Conservation (phyloP, 495 filamentous ascomycete species). For the Penicillium parvum region DNA sequence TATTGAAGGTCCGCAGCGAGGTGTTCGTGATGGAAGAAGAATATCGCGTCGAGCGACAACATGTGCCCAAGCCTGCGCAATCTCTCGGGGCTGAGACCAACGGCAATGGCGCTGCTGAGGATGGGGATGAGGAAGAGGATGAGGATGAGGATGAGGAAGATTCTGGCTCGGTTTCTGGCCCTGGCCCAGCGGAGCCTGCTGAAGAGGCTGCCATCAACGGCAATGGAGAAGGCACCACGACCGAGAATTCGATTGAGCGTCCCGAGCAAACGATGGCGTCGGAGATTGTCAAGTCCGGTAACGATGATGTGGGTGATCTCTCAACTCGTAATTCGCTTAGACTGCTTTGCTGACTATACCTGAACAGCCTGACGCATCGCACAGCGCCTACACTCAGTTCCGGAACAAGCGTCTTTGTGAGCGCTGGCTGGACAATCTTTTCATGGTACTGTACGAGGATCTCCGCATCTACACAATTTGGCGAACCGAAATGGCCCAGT, state of each 20-base stretch:
- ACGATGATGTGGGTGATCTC: constrained; percentile 63
- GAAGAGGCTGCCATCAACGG: constrained; percentile 27
- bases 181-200: constrained; percentile 24
- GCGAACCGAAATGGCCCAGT: constrained; percentile 95
- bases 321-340: not conserved
- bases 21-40: constrained; percentile 99
- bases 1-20: constrained; percentile 86
- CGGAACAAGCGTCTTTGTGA: constrained; percentile 97
- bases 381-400: constrained; percentile 60
- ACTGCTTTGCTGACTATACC: constrained; percentile 9
- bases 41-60: constrained; percentile 85
- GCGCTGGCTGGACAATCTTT: constrained; percentile 95
- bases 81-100: constrained; percentile 47
- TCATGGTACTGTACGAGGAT: constrained; percentile 99
- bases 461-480: constrained; percentile 98
- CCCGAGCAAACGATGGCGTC: constrained; percentile 79
- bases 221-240: constrained; percentile 34
- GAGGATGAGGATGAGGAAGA: constrained; percentile 31
- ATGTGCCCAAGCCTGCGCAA: constrained; percentile 47
- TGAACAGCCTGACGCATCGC: constrained; percentile 42
- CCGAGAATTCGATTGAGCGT: constrained; percentile 59
- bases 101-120: constrained; percentile 27
- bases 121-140: constrained; percentile 25
- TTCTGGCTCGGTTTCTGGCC: constrained; percentile 32
- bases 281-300: constrained; percentile 73